phyloP scores from a whole-genome alignment of 2,329 filamentous ascomycete species.

The Colletotrichum lindemuthianum region DNA sequence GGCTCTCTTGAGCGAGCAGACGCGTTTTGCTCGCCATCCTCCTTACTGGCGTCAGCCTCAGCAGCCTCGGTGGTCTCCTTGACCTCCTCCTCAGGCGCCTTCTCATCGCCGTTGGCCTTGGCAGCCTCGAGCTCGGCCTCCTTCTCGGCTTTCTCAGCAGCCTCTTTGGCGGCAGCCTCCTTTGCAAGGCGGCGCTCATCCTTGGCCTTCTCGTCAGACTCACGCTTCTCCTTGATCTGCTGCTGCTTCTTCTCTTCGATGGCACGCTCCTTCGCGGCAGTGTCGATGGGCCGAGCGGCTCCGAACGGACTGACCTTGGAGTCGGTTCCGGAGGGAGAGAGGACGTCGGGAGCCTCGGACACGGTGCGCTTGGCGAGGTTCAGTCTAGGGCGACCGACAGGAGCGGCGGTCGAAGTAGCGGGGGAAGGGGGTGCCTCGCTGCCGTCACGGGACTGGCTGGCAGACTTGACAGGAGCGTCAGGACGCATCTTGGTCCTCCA shows the following conservation, averaged over 20 bases:
- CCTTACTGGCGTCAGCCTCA: constrained; percentile 44
- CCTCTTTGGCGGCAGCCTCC: constrained; percentile 71
- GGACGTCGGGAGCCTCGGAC: constrained; percentile 70
- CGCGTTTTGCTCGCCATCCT: constrained; percentile 59
- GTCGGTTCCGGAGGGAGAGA: constrained; percentile 67
- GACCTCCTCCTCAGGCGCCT: constrained; percentile 41
- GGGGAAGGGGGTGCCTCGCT: constrained; percentile 82
- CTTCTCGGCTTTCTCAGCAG: constrained; percentile 57
- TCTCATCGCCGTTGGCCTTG: constrained; percentile 47
- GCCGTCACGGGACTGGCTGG: constrained; percentile 75
- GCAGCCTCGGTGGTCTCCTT: constrained; percentile 38
- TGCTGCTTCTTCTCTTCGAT: constrained; percentile 88
- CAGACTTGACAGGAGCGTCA: constrained; percentile 71
- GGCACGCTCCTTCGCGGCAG: constrained; percentile 85
- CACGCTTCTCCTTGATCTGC: constrained; percentile 81
- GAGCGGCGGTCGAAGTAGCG: constrained; percentile 62
- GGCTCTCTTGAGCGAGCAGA: constrained; percentile 51
- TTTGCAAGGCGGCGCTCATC: constrained; percentile 75
- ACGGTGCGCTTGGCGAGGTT: constrained; percentile 94
- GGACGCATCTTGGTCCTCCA: constrained; percentile 94
- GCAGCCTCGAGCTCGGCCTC: constrained; percentile 44
- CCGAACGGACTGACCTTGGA: constrained; percentile 94
- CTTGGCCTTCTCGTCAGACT: constrained; percentile 86
- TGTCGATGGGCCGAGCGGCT: constrained; percentile 93
- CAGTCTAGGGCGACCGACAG: constrained; percentile 77